Evolutionary conservation across 148 eudicot species (phyloP).

Genomic region (Suaeda aralocaspica): DNA sequence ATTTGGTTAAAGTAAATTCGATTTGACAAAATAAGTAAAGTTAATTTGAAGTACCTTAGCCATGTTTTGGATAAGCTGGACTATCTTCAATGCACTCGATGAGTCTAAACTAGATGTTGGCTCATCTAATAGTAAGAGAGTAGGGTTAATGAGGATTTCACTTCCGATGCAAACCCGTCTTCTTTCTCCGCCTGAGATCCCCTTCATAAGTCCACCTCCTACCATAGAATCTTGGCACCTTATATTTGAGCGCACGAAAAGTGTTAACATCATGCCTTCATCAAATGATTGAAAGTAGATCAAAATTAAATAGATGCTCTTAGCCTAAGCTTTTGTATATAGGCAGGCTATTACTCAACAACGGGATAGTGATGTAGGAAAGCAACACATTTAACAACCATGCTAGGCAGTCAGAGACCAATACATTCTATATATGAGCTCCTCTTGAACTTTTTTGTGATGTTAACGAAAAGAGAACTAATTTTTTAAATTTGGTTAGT

Average conservation of each 20-base stretch:
- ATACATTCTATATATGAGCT: too few species aligned
- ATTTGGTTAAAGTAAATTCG: too few species aligned
- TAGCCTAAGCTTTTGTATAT: too few species aligned
- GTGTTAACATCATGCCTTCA: neutral
- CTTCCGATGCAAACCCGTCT: constrained; percentile 33
- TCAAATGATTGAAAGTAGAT: neutral
- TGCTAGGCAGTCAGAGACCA: too few species aligned
- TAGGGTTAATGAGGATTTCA: constrained; percentile 33
- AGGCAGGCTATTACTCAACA: too few species aligned
- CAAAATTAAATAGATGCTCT: neutral
- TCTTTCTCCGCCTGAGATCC: constrained; percentile 38
- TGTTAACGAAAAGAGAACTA: too few species aligned
- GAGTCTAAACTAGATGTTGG: constrained; percentile 36
- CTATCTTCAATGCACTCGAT: constrained; percentile 27
- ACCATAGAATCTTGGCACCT: constrained; percentile 32
- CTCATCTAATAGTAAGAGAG: constrained; percentile 33
- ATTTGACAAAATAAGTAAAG: too few species aligned
- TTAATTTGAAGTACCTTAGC: constrained; percentile 23
- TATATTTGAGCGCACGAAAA: neutral
- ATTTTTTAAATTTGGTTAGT: too few species aligned
- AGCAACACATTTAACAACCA: too few species aligned
- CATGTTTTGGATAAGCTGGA: constrained; percentile 25
- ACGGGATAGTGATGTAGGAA: too few species aligned
- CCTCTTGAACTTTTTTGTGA: too few species aligned
- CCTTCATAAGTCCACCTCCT: constrained; percentile 28